Conservation (phyloP, 192 early-diverging fungal species). For the Glomus cerebriforme region DNA sequence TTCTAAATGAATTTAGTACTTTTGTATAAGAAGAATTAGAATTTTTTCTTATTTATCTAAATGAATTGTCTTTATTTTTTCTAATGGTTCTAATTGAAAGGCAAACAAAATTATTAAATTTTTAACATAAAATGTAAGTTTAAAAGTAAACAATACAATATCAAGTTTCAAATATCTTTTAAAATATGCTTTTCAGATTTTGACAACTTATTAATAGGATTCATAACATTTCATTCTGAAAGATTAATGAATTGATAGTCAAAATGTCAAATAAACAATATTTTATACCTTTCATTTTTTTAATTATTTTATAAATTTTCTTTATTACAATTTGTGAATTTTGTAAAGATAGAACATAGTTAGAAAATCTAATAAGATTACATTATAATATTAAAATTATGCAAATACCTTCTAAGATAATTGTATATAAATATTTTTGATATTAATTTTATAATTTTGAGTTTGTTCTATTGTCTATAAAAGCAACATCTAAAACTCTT, state of each 20-base stretch:
- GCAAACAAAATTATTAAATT: conserved; percentile 27
- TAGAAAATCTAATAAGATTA: not conserved
- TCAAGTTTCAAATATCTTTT: conserved; percentile 25
- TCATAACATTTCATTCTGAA: conserved; percentile 18
- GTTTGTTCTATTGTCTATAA: too few relatives aligned
- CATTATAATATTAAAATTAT: not conserved
- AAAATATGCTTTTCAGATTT: conserved; percentile 9
- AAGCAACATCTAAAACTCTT: too few relatives aligned
- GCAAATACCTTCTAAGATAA: too few relatives aligned
- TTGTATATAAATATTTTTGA: too few relatives aligned
- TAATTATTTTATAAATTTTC: conserved; percentile 3
- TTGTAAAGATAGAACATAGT: conserved; percentile 17
- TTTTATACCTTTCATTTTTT: conserved; percentile 17
- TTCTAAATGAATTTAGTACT: conserved; percentile 26
- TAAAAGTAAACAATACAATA: conserved; percentile 20
- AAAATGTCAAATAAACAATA: conserved; percentile 13
- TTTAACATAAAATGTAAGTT: not conserved
- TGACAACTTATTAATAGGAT: conserved; percentile 23
- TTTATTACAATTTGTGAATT: conserved; percentile 16
- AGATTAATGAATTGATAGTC: conserved; percentile 20
- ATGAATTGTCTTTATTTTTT: conserved; percentile 16
- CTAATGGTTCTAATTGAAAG: conserved; percentile 14
- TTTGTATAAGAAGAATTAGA: conserved; percentile 24
- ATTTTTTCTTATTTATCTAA: conserved; percentile 10
- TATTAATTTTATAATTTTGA: too few relatives aligned